phyloP scores from a whole-genome alignment of 2,329 filamentous ascomycete species.

The Periconia digitata region DNA sequence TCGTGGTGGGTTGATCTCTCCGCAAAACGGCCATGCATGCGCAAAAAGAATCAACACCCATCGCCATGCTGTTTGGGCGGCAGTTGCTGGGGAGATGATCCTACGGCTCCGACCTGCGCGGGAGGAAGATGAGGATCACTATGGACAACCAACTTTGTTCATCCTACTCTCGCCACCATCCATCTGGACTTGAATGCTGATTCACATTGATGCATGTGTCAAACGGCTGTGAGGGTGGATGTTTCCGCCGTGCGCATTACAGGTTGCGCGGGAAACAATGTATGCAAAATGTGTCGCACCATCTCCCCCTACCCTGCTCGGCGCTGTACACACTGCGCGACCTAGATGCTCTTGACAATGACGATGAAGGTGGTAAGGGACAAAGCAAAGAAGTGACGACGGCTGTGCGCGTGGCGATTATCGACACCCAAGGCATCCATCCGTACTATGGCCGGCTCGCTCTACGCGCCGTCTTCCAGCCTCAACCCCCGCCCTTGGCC shows the following conservation, averaged over 20 bases:
- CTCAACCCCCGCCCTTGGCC: neutral
- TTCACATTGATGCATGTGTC: neutral
- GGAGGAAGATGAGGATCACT: slow-evolving; percentile 6
- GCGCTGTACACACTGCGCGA: neutral
- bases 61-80: neutral
- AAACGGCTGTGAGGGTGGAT: neutral
- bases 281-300: neutral
- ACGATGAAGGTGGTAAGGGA: too few relatives aligned
- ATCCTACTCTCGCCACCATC: slow-evolving; percentile 2
- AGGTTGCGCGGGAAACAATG: too few relatives aligned
- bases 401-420: too few relatives aligned
- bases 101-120: neutral
- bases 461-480: neutral
- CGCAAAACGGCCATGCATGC: neutral
- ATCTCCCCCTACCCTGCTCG: neutral
- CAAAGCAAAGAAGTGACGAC: too few relatives aligned
- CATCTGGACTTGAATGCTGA: neutral
- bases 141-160: slow-evolving; percentile 9
- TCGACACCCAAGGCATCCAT: too few relatives aligned
- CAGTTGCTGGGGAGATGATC: neutral
- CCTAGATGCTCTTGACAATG: too few relatives aligned
- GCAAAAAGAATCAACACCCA: neutral
- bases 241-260: too few relatives aligned
- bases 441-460: too few relatives aligned
- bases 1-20: neutral